These are phyloP conservation scores for Geranomyces variabilis DNA, from an alignment of 192 early-diverging fungal species.

Conservation along the genomic window DNA sequence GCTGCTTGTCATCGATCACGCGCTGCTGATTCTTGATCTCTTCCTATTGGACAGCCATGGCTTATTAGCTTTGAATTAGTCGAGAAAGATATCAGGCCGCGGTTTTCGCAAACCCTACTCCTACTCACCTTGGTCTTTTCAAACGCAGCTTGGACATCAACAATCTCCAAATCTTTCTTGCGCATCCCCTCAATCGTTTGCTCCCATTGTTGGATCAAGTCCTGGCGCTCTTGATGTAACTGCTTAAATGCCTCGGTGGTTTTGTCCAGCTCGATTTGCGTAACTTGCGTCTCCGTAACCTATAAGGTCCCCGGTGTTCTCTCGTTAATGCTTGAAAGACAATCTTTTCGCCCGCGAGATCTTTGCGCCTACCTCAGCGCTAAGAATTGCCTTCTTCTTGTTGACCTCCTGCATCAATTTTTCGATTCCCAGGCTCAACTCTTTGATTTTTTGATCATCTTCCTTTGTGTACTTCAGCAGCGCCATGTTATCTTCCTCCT, in stretches of 20 bases:
- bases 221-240: conserved; percentile 59
- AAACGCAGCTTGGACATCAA: conserved; percentile 46
- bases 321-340: background rate
- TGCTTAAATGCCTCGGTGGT: conserved; percentile 57
- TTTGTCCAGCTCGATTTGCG: conserved; percentile 64
- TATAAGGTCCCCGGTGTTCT: no score
- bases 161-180: conserved; percentile 54
- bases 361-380: conserved; percentile 45
- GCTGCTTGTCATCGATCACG: conserved; percentile 56
- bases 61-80: conserved; percentile 9
- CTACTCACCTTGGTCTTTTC: conserved; percentile 44
- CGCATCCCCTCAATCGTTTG: conserved; percentile 53
- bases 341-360: background rate
- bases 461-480: conserved; percentile 63
- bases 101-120: no score
- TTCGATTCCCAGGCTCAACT: conserved; percentile 56
- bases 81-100: background rate
- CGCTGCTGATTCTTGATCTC: conserved; percentile 46
- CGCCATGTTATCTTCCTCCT: conserved; percentile 63
- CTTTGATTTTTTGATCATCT: conserved; percentile 57
- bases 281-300: conserved; percentile 65
- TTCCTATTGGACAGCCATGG: conserved; percentile 29
- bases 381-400: conserved; percentile 56
- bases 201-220: conserved; percentile 61
- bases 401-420: conserved; percentile 64